Evolutionary conservation across 768 basidiomycete species (phyloP).

Genomic region (Agaricus sinodeliciosus): DNA sequence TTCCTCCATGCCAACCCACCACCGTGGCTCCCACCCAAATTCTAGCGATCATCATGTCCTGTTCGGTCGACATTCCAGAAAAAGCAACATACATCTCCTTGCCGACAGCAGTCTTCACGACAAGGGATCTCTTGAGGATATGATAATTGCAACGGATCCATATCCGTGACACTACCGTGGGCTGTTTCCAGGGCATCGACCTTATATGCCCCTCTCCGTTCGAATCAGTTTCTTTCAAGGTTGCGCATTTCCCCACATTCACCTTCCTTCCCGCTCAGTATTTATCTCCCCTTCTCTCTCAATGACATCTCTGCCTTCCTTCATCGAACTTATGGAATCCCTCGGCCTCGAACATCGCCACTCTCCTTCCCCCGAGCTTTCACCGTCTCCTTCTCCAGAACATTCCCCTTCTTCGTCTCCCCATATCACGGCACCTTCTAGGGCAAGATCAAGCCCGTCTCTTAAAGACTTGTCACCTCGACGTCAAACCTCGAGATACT

Average conservation of each 20-base stretch:
- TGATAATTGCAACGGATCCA: conserved; percentile 12
- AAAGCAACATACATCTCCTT: conserved; percentile 41
- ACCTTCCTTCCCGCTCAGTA: conserved; percentile 19
- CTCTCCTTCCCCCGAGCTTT: background rate
- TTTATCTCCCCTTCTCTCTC: conserved; percentile 15
- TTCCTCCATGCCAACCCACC: too few relatives aligned
- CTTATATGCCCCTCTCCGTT: conserved; percentile 31
- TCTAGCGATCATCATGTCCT: conserved; percentile 1
- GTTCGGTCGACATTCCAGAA: conserved; percentile 10
- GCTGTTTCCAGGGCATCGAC: conserved; percentile 45
- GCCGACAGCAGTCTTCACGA: conserved; percentile 37
- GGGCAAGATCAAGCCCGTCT: conserved; percentile 39
- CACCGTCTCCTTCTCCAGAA: conserved; percentile 35
- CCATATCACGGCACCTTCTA: conserved; percentile 26
- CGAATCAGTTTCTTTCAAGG: conserved; percentile 24
- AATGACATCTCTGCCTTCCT: conserved; percentile 78
- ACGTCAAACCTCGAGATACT: conserved; percentile 35
- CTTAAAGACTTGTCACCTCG: conserved; percentile 34
- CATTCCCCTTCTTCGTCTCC: conserved; percentile 38
- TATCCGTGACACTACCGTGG: conserved; percentile 45
- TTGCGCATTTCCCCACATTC: conserved; percentile 27
- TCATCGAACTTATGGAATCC: conserved; percentile 82
- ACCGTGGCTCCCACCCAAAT: background rate
- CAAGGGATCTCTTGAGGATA: conserved; percentile 9
- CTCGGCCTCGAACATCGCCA: conserved; percentile 58